These are phyloP conservation scores for Fragaria iinumae DNA, from an alignment of 306 rosid genomes.

Conservation along the genomic window DNA sequence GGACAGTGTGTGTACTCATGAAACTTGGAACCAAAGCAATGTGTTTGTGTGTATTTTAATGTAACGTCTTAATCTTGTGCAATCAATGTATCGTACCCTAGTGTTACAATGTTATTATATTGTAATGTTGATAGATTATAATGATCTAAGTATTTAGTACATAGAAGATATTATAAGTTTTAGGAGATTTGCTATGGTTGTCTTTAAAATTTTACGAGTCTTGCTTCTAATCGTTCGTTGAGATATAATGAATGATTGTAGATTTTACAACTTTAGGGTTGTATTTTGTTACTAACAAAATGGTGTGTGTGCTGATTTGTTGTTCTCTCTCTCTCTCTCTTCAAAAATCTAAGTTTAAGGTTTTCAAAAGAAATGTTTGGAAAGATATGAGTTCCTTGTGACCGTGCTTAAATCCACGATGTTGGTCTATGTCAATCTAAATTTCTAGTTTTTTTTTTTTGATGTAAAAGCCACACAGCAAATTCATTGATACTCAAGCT, in stretches of 20 bases:
- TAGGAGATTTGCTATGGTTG: too few relatives aligned
- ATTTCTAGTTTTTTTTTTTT: too few relatives aligned
- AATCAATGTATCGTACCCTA: neutral
- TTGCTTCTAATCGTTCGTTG: neutral
- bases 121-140: too few relatives aligned
- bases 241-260: too few relatives aligned
- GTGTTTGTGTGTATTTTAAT: neutral
- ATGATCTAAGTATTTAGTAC: neutral
- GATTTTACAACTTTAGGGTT: neutral
- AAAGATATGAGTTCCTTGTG: too few relatives aligned
- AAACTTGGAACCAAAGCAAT: constrained; percentile 12
- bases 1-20: constrained; percentile 4
- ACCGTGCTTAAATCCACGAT: neutral
- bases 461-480: too few relatives aligned
- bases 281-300: neutral
- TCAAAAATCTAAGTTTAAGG: neutral
- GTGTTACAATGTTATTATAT: neutral
- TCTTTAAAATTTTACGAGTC: neutral
- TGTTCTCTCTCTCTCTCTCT: neutral
- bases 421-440: too few relatives aligned
- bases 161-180: too few relatives aligned
- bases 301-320: neutral
- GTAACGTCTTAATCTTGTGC: neutral
- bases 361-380: too few relatives aligned
- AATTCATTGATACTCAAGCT: too few relatives aligned